These are phyloP conservation scores for Xylaria grammica DNA, from an alignment of 495 filamentous ascomycete genomes.

Conservation along the genomic window DNA sequence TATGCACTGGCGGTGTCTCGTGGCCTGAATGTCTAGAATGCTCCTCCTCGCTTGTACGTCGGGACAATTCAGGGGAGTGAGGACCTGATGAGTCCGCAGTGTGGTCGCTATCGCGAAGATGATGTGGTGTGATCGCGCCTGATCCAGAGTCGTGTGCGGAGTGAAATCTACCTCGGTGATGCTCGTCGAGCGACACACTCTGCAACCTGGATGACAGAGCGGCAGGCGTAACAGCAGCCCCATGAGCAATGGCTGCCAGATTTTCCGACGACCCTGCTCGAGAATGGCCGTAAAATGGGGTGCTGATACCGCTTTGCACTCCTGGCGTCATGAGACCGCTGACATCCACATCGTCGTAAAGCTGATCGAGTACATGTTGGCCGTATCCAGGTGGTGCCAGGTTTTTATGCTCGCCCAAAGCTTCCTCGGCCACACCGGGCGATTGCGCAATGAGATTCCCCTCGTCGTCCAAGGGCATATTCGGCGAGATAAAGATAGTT, in stretches of 20 bases:
- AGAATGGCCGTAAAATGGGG: constrained; percentile 77
- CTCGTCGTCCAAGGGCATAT: constrained; percentile 80
- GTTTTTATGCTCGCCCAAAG: constrained; percentile 39
- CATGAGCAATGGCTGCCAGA: constrained; percentile 54
- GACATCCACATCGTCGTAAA: constrained; percentile 84
- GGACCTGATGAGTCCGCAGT: constrained; percentile 37
- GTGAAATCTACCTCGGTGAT: constrained; percentile 39
- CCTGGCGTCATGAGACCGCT: constrained; percentile 78
- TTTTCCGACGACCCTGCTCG: constrained; percentile 81
- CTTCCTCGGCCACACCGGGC: constrained; percentile 44
- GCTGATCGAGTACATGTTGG: constrained; percentile 82
- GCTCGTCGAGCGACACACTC: constrained; percentile 57
- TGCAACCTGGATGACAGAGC: constrained; percentile 68
- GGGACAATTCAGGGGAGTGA: constrained; percentile 51
- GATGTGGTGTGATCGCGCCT: constrained; percentile 38
- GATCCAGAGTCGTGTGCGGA: constrained; percentile 33
- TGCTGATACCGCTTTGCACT: constrained; percentile 70
- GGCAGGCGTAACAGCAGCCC: constrained; percentile 61
- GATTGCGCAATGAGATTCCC: constrained; percentile 68
- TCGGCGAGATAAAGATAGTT: constrained; percentile 91
- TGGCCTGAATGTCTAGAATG: constrained; percentile 48
- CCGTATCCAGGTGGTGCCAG: constrained; percentile 87
- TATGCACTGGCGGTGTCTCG: constrained; percentile 63
- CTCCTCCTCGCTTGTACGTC: constrained; percentile 68
- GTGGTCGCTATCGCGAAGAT: constrained; percentile 29